phyloP scores from a whole-genome alignment of 352 stramenopile species.

The Phytophthora melonis region DNA sequence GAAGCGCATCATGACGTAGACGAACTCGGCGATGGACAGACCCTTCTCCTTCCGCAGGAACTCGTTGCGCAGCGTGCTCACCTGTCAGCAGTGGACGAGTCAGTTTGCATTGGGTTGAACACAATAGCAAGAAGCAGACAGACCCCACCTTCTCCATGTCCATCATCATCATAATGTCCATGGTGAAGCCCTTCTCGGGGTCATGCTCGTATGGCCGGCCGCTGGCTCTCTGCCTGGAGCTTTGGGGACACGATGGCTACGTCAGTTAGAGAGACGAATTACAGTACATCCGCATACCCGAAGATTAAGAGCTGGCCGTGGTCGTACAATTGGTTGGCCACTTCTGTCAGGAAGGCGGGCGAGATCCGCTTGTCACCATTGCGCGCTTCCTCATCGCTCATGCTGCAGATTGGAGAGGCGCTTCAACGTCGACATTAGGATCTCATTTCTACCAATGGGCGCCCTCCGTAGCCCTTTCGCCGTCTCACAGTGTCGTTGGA shows the following conservation, averaged over 20 bases:
- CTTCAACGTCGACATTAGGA: background rate
- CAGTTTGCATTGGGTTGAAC: background rate
- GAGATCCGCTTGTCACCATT: constrained; percentile 31
- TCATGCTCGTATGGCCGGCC: constrained; percentile 74
- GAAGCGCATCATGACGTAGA: constrained; percentile 89
- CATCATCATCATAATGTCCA: constrained; percentile 94
- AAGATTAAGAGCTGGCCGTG: background rate
- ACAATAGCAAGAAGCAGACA: background rate
- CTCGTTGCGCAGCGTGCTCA: constrained; percentile 83
- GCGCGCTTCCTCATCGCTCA: constrained; percentile 17
- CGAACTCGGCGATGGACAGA: constrained; percentile 86
- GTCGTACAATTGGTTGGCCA: constrained; percentile 37
- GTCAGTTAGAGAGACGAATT: background rate
- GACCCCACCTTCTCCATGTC: constrained; percentile 82
- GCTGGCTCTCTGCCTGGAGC: constrained; percentile 20
- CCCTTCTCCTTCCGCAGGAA: constrained; percentile 87
- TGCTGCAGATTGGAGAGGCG: constrained; percentile 6
- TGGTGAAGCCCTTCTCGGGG: constrained; percentile 87
- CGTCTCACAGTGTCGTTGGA: no score
- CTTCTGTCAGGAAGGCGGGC: constrained; percentile 50
- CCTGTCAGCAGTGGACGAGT: constrained; percentile 34
- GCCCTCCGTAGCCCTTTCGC: no score
- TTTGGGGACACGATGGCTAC: constrained; percentile 1
- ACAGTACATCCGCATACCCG: background rate
- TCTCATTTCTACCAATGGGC: background rate